Base-by-base conservation (phyloP, 768 basidiomycete genomes). In the Phylloporus arenicola region DNA sequence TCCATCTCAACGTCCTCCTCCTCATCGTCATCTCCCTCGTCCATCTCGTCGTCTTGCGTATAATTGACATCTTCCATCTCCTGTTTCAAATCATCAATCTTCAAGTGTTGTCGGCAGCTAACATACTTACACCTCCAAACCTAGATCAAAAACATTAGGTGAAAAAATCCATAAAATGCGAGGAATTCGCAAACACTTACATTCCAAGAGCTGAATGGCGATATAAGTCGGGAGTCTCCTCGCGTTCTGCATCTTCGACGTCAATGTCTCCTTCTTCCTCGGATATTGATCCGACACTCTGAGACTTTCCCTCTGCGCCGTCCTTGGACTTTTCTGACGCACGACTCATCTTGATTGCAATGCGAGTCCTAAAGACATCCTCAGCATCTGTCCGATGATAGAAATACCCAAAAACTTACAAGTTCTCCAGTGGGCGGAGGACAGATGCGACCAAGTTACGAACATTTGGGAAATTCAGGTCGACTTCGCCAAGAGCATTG, bases 291-390 rank as follows among this genome's bases (percentile, higher is more conserved):
- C 66, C 77, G 29, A 72, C 73, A 24, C 70, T 71, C 57, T 78
- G 69, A 43, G 68, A 45, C 57, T 69, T 64, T 20, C 77, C 76
- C 24, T 81, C 83, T 11, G 68, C 57, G 20, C 64, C 63, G 20
- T 82, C 84, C 61, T 87, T 88, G 38, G 59, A 69, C 68, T 83
- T 88, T 42, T 78, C 78, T 13, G 84, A 79, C 9, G 83, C 75
- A 37, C 86, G 82, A 43, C 92, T 95, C 90, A 98, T 94, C 70
- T 95, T 97, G 70, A 96, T 97, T n/a, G 95, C 94, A 47, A 94
- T 78, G 67, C 95, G 96, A 16, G 96, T 89, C 45, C 92, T 95
- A 54, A 17, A 48, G 50, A 53, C 54, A 41, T 43, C 33, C 40
- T 64, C 11, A 57, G 41, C 42, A n/a, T 44, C 3, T 22, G 25